Percentiles rank a stretch among this genome's conserved stretches.
Evolutionary conservation across 2,329 filamentous ascomycete genomes (phyloP).

Genomic region (Calonectria pseudoreteaudii): DNA sequence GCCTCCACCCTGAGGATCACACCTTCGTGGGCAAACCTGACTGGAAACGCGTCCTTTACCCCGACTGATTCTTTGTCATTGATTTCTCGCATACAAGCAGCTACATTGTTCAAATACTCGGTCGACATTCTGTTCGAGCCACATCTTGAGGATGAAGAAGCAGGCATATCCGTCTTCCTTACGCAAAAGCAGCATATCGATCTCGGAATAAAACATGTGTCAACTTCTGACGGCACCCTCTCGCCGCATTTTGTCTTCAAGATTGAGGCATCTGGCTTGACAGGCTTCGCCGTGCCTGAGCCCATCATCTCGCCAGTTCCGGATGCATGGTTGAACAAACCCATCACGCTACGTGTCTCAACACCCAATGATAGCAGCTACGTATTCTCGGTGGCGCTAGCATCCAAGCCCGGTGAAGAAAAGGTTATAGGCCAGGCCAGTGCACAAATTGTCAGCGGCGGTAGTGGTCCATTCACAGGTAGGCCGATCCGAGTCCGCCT

Average conservation of each 20-base stretch:
- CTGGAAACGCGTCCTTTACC: constrained; percentile 42
- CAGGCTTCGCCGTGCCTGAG: background rate
- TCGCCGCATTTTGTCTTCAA: constrained; percentile 39
- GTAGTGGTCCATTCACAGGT: background rate
- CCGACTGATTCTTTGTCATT: background rate
- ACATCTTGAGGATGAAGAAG: constrained; percentile 55
- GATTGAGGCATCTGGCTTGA: background rate
- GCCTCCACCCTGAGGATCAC: constrained; percentile 53
- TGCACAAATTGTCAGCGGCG: background rate
- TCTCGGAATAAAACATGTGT: constrained; percentile 50
- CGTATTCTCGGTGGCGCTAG: background rate
- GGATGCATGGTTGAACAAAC: background rate
- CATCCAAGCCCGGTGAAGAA: background rate
- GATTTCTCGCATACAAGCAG: constrained; percentile 9
- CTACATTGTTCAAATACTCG: constrained; percentile 7
- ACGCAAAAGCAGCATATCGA: constrained; percentile 66
- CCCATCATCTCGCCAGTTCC: background rate
- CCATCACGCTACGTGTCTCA: background rate
- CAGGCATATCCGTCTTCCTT: constrained; percentile 64
- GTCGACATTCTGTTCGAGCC: constrained; percentile 51
- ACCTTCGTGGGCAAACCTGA: constrained; percentile 65
- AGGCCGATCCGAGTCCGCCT: background rate
- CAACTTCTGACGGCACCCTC: constrained; percentile 37
- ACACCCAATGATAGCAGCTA: background rate
- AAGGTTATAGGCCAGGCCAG: background rate